Percentiles rank a stretch among this genome's conserved stretches.
Conservation (phyloP, 2,329 filamentous ascomycete species). For the Calonectria fujianensis region DNA sequence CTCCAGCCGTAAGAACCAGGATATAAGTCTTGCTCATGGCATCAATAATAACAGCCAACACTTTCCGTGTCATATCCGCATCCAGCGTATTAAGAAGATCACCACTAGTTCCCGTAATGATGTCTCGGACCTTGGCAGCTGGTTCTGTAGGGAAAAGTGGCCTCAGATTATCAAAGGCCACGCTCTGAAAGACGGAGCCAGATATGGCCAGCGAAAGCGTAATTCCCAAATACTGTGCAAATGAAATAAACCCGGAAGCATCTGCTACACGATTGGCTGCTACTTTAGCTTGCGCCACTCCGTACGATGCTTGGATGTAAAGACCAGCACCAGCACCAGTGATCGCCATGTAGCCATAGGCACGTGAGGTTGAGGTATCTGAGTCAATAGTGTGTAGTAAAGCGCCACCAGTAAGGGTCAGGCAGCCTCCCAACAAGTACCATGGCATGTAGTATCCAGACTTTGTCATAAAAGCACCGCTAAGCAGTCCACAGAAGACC, state of each 20-base stretch:
- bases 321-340: slow-evolving; percentile 58
- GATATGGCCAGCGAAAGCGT: slow-evolving; percentile 25
- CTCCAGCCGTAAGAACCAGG: slow-evolving; percentile 9
- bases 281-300: slow-evolving; percentile 53
- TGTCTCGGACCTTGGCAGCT: neutral
- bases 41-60: neutral
- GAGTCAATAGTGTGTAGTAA: slow-evolving; percentile 51
- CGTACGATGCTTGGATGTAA: slow-evolving; percentile 56
- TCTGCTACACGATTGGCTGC: slow-evolving; percentile 50
- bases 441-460: slow-evolving; percentile 61
- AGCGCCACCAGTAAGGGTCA: slow-evolving; percentile 53
- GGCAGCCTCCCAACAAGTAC: slow-evolving; percentile 55
- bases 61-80: neutral
- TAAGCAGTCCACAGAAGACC: slow-evolving; percentile 59
- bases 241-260: slow-evolving; percentile 56
- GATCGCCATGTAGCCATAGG: slow-evolving; percentile 59
- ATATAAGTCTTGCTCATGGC: slow-evolving; percentile 13
- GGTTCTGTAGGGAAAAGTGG: neutral
- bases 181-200: slow-evolving; percentile 35
- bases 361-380: slow-evolving; percentile 47
- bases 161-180: slow-evolving; percentile 20
- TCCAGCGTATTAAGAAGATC: neutral
- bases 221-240: slow-evolving; percentile 55
- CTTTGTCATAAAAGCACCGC: slow-evolving; percentile 61
- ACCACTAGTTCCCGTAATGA: slow-evolving; percentile 8